Evolutionary conservation across 495 filamentous ascomycete species (phyloP).

Genomic region (Platismatia glauca): DNA sequence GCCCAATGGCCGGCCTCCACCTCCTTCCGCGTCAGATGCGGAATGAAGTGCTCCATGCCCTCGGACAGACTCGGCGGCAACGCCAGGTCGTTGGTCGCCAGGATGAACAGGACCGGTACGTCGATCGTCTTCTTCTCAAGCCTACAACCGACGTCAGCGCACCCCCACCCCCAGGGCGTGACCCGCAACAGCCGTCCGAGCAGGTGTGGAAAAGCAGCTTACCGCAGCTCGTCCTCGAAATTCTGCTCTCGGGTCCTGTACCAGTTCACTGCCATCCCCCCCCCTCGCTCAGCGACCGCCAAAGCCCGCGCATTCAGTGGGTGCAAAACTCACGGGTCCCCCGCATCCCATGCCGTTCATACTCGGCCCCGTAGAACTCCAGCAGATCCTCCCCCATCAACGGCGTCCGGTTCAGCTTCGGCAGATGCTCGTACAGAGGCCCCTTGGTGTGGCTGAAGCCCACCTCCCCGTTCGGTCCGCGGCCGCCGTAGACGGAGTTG

Average conservation of each 20-base stretch:
- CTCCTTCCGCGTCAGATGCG: constrained; percentile 48
- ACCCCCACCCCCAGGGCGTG: not conserved
- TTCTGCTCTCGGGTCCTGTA: constrained; percentile 67
- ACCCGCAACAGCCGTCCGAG: not conserved
- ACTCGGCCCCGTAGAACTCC: constrained; percentile 68
- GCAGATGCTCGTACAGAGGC: constrained; percentile 45
- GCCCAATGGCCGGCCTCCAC: constrained; percentile 64
- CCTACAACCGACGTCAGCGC: constrained; percentile 5
- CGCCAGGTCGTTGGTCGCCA: constrained; percentile 57
- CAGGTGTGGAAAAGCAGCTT: constrained; percentile 19
- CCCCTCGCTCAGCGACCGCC: too few species aligned
- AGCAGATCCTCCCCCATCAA: constrained; percentile 56
- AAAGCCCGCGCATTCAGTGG: too few species aligned
- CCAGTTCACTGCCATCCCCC: constrained; percentile 56
- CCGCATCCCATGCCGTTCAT: constrained; percentile 58
- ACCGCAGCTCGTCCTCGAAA: constrained; percentile 60
- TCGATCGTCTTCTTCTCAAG: constrained; percentile 42
- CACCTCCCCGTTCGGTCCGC: constrained; percentile 42
- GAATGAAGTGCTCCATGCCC: constrained; percentile 57
- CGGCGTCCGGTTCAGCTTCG: constrained; percentile 37
- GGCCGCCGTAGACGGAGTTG: constrained; percentile 57
- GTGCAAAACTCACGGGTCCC: constrained; percentile 52
- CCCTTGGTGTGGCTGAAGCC: constrained; percentile 50
- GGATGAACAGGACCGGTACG: constrained; percentile 65
- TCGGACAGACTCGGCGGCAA: constrained; percentile 57